These are phyloP conservation scores for Theobroma cacao DNA, from an alignment of 345 rosid species.

Conservation along the genomic window DNA sequence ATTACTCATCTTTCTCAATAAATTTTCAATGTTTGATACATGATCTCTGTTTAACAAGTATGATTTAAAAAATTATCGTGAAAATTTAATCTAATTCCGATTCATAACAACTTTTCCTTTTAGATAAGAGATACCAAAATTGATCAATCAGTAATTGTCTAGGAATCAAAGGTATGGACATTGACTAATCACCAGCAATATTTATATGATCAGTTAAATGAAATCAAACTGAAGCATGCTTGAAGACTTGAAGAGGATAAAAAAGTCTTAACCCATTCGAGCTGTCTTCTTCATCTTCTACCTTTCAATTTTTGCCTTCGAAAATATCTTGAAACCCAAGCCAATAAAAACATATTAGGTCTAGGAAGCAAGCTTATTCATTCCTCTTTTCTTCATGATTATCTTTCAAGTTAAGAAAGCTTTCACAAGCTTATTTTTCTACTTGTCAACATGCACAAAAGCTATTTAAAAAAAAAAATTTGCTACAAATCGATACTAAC, in stretches of 20 bases:
- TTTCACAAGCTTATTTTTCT: neutral
- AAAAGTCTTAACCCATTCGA: neutral
- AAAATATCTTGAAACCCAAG: neutral
- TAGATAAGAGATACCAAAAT: neutral
- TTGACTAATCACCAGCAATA: neutral
- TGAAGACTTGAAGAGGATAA: neutral
- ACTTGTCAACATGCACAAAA: neutral
- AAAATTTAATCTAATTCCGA: neutral
- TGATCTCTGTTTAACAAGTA: no score
- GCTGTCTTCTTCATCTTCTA: neutral
- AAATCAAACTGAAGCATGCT: neutral
- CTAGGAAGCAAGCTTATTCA: neutral
- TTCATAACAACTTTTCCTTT: neutral
- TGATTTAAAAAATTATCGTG: no score
- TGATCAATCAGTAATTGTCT: neutral
- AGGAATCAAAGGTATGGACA: neutral
- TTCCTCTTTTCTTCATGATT: neutral
- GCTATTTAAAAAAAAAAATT: neutral
- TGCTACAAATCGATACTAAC: no score
- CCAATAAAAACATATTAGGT: neutral
- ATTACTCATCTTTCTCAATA: no score
- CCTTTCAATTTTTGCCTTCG: neutral
- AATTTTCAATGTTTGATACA: no score
- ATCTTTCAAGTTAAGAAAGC: neutral
- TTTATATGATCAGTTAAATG: neutral